Base-by-base conservation (phyloP, 306 rosid genomes). In the Comarum palustre region DNA sequence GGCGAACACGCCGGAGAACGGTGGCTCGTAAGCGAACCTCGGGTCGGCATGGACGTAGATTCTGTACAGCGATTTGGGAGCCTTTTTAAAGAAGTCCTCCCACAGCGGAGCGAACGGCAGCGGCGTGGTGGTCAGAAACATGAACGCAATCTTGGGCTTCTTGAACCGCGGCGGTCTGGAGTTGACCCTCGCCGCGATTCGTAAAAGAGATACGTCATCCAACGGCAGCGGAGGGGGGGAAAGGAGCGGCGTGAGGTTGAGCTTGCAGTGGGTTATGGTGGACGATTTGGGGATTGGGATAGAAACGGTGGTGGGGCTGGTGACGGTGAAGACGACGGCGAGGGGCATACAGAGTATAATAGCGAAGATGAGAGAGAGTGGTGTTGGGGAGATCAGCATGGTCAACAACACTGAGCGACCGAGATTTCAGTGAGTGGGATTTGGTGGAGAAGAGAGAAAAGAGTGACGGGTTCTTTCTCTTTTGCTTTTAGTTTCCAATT, bases 21-120 rank as follows among this genome's bases (percentile, higher is more conserved):
- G 89, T 2, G 86, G 73, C 22, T 89, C 29, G n/a, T 89, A 87
- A 0, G 15, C 1, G 32, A 39, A 32, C 2, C 66, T 64, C 5
- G 97, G 93, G 66, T 92, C 92, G 2, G 92, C 92, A 57, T 92
- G 96, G 73, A 92, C 31, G 80, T 92, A 92, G 14, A 92, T 57
- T 9, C 83, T 86, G 83, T 48, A 89, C 8, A 76, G 82, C 19
- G 60, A 66, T 2, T 77, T 60, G 0, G 84, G 75, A 48, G 85
- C 81, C 27, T 59, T 19, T 63, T 74, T 60, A 74, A 89, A 89
- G 71, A 75, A 89, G 0, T 79, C 50, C 38, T 92, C 89, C 96
- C 97, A 90, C 0, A 87, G 80, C 0, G 92, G 90, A 0, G 96
- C 87, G 11, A 88, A 85, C 6, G 90, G 93, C 46, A 92, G 89